Conservation (phyloP, 805 yeast species). For the Starmerella vaccinii region DNA sequence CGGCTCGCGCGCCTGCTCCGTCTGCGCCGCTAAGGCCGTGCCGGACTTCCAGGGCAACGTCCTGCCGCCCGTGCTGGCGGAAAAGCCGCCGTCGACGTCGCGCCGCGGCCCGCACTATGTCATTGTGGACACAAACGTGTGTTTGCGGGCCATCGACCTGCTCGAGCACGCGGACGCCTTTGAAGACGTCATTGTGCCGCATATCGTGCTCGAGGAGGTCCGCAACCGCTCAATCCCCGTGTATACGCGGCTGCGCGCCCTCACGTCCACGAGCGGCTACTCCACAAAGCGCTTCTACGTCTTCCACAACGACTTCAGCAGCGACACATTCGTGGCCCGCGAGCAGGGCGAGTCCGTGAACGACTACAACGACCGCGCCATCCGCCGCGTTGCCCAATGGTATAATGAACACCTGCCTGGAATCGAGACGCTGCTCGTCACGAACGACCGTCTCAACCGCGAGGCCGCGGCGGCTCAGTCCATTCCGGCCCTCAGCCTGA, state of each 20-base stretch:
- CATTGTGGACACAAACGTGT: conserved; percentile 79
- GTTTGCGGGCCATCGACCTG: conserved; percentile 78
- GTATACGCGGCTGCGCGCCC: conserved; percentile 68
- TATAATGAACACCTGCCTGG: conserved; percentile 52
- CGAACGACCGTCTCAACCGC: conserved; percentile 68
- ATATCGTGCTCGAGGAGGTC: conserved; percentile 88
- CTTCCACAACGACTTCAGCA: conserved; percentile 84
- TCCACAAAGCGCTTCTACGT: conserved; percentile 73
- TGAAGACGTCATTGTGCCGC: conserved; percentile 88
- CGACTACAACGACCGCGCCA: conserved; percentile 87
- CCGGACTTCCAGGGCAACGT: conserved; percentile 54
- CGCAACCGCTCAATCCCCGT: conserved; percentile 78
- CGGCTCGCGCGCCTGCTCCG: conserved; percentile 56
- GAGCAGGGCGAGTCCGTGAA: conserved; percentile 60
- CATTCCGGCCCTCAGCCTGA: conserved; percentile 45
- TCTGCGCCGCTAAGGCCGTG: conserved; percentile 43
- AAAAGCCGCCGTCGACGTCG: conserved; percentile 28
- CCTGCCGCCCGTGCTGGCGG: conserved; percentile 56
- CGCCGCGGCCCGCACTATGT: conserved; percentile 65
- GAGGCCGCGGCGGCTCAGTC: conserved; percentile 47
- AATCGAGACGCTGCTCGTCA: conserved; percentile 35
- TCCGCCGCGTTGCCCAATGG: conserved; percentile 65
- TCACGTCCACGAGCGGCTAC: conserved; percentile 43
- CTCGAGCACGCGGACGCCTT: conserved; percentile 68
- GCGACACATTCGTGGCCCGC: conserved; percentile 58